Conservation (phyloP, 768 basidiomycete species). For the Gelatoporia subvermispora region DNA sequence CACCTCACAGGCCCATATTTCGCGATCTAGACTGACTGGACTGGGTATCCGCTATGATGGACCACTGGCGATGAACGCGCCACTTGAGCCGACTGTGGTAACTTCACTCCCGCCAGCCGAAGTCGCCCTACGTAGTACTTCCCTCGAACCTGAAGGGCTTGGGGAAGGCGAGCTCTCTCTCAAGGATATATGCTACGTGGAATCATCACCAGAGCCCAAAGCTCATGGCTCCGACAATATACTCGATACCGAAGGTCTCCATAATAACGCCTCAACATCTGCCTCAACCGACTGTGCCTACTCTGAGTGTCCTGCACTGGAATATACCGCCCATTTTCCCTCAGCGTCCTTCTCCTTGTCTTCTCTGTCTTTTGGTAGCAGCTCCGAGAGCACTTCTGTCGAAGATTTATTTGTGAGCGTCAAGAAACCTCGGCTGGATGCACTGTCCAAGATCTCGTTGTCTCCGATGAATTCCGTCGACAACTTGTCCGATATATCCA, state of each 20-base stretch:
- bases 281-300: constrained; percentile 7
- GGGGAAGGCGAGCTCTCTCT: neutral
- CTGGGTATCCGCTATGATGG: constrained; percentile 4
- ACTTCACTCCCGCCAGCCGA: neutral
- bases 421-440: neutral
- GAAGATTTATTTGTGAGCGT: neutral
- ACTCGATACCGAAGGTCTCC: neutral
- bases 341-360: neutral
- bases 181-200: neutral
- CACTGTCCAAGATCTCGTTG: constrained; percentile 3
- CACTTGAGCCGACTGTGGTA: too few species aligned
- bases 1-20: neutral
- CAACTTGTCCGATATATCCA: neutral
- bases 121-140: neutral
- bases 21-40: neutral
- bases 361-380: neutral
- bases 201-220: neutral
- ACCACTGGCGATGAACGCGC: neutral
- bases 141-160: neutral
- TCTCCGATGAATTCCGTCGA: neutral
- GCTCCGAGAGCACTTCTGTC: neutral
- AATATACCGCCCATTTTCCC: constrained; percentile 9
- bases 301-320: constrained; percentile 13
- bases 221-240: neutral
- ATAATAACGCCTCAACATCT: neutral